Conservation (phyloP, 2,329 filamentous ascomycete species). For the Colletotrichum eremochloae region DNA sequence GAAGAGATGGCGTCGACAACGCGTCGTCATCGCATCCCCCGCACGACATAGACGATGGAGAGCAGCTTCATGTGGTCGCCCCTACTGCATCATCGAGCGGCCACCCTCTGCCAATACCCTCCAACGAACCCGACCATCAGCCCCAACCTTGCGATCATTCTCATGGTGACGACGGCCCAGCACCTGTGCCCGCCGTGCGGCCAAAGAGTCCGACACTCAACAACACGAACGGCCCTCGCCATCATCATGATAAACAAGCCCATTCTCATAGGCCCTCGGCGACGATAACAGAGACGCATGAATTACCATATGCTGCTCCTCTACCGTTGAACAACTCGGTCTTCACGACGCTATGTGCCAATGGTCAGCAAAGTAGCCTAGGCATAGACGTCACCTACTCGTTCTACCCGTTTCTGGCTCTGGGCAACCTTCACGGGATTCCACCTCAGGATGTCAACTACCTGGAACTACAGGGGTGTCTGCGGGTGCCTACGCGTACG, state of each 20-base stretch:
- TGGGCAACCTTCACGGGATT: conserved; percentile 52
- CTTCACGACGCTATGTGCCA: conserved; percentile 43
- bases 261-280: neutral
- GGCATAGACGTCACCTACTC: conserved; percentile 56
- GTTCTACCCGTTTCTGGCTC: conserved; percentile 58
- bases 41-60: conserved; percentile 46
- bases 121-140: neutral
- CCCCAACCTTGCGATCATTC: conserved; percentile 8
- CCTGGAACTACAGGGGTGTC: conserved; percentile 60
- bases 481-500: conserved; percentile 57
- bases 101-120: conserved; percentile 44
- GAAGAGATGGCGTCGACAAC: conserved; percentile 48
- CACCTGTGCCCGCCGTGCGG: neutral
- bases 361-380: conserved; percentile 47
- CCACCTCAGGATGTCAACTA: conserved; percentile 62
- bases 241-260: conserved; percentile 11
- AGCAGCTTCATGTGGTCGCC: conserved; percentile 47
- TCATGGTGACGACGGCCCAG: neutral
- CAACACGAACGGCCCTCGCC: neutral
- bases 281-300: conserved; percentile 37
- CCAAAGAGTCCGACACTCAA: conserved; percentile 18
- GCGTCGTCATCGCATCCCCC: conserved; percentile 49
- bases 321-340: conserved; percentile 1
- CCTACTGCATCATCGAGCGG: conserved; percentile 48
- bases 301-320: neutral